Base-by-base conservation (phyloP, 495 filamentous ascomycete species). In the Aspergillus ellipticus region DNA sequence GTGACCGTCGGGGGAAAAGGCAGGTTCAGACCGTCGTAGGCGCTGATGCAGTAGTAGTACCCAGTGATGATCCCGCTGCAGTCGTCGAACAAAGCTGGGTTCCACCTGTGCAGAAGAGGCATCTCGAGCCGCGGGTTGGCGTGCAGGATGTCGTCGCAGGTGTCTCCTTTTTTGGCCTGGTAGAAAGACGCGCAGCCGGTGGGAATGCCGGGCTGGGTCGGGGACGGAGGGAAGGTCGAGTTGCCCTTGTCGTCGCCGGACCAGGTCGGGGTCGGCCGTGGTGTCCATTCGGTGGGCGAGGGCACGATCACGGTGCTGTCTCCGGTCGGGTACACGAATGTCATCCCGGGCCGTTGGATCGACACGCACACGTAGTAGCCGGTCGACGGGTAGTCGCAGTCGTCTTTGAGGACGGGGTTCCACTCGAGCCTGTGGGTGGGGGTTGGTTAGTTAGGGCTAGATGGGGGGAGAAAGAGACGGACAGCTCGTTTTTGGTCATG, bases 201-300 rank as follows among this genome's bases (percentile, higher is more conserved):
- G 3, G 51, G 42, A 4, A 68, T 54, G 2, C 61, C 64, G 29
- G 55, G 11, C 46, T 68, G 66, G 26, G 61, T 67, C 5, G 58
- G 61, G 9, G 63, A 45, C 0, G 67, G 61, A 7, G 54, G 49
- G 2, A 47, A 26, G 20, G 21, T 46, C 21, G n/a, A 59, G 7
- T 50, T 26, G 21, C 10, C 17, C n/a, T n/a, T n/a, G n/a, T n/a
- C n/a, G n/a, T n/a, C n/a, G n/a, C n/a, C n/a, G n/a, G n/a, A n/a
- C n/a, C n/a, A n/a, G 5, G 42, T 31, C 16, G 29, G 42, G 11
- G 19, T 22, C 2, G 31, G 33, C 6, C 9, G 13, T 8, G 57
- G 37, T 3, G 48, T 60, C 45, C 51, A 55, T 1, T 19, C 3
- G 3, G 48, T 51, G 9, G 46, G 52, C 4, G 11, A 10, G 4